Evolutionary conservation across 1,284 basidiomycete genomes (phyloP), one percentile per base, ranked within the genome.

Genomic region (Apiotrichum veenhuisii): DNA sequence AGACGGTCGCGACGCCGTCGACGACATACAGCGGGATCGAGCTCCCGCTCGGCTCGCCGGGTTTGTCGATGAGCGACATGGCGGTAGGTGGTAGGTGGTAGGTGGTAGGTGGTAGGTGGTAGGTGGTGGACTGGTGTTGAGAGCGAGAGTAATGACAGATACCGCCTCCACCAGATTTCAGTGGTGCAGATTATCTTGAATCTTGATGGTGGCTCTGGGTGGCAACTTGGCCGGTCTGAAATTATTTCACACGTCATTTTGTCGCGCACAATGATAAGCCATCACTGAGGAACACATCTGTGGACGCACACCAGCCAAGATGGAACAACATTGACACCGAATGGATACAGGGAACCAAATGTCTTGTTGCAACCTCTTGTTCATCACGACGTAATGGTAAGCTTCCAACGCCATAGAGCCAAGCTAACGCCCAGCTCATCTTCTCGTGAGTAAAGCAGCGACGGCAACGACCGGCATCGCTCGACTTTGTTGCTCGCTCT

Each of bases 21-120:
- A 76, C 58, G 26, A 77, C 63, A 60, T 77, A 76, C 10, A 77
- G 63, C 10, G 75, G 68, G 43, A 77, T 76, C n/a, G 46, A 48
- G 30, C 30, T 30, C 7, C 30, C 30, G 30, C 30, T 30, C 30
- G 51, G 43, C 43, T 52, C 51, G 33, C 51, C 51, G 36, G 51
- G 51, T 36, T 52, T 52, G 42, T 52, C 51, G n/a, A 50, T 25
- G 26, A 41, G 49, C 22, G 49, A 50, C 50, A 52, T 52, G 27
- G 50, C 22, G 40, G 40, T 22, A 18, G 37, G 37, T 18, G 17
- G 37, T 3, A 17, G 7, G 11, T n/a, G 20, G 15, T 14, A 25
- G 48, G 12, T 4, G 17, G 5, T 37, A 11, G 11, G 7, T 20
- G 18, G 18, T 7, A 10, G 11, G 34, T 47, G 38, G 44, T n/a